Percentiles rank a stretch among this genome's conserved stretches.
Conservation (phyloP, 257 asterid genomes). For the Plantago ovata region DNA sequence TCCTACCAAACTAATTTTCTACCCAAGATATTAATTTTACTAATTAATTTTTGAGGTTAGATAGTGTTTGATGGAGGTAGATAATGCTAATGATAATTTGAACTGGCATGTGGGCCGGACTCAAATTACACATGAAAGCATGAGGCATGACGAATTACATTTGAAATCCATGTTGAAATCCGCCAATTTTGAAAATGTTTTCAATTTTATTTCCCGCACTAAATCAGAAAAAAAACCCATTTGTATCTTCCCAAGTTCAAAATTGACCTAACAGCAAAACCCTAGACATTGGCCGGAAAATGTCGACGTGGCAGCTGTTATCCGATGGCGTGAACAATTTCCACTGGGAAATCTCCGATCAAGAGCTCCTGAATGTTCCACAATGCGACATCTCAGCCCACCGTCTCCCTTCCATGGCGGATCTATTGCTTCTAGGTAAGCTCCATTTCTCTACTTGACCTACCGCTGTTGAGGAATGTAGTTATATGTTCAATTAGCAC, state of each 20-base stretch:
- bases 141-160: too few relatives aligned
- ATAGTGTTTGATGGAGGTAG: too few relatives aligned
- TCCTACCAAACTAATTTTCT: too few relatives aligned
- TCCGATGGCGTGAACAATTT: conserved; percentile 46
- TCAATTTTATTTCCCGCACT: conserved; percentile 34
- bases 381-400: conserved; percentile 26
- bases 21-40: too few relatives aligned
- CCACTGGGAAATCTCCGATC: conserved; percentile 58
- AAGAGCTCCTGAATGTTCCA: conserved; percentile 25
- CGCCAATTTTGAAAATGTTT: conserved; percentile 21
- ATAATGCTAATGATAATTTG: too few relatives aligned
- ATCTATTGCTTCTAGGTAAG: conserved; percentile 76
- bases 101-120: too few relatives aligned
- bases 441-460: neutral
- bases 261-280: conserved; percentile 21
- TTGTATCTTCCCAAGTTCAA: neutral
- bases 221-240: neutral
- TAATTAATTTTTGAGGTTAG: too few relatives aligned
- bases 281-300: conserved; percentile 39
- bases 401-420: conserved; percentile 83
- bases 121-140: neutral
- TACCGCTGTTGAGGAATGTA: too few relatives aligned
- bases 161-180: neutral
- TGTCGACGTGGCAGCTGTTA: conserved; percentile 84
- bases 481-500: neutral